phyloP scores from a whole-genome alignment of 2,329 filamentous ascomycete species.

The Coniochaeta sp. region DNA sequence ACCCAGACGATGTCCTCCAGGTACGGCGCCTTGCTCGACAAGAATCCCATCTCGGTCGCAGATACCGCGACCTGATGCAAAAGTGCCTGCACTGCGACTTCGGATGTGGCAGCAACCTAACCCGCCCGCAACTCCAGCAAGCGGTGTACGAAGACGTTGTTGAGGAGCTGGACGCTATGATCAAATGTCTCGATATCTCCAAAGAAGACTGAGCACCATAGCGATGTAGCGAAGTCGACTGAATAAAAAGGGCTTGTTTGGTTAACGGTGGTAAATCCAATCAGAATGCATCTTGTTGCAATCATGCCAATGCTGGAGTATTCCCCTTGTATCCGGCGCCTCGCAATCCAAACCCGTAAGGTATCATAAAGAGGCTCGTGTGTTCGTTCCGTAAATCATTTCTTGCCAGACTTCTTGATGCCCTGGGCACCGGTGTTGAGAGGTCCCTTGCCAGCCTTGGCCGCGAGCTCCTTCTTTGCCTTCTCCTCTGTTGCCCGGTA shows the following conservation, averaged over 20 bases:
- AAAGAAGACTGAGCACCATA: neutral
- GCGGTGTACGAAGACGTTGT: slow-evolving; percentile 1
- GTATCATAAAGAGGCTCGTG: neutral
- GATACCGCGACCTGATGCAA: neutral
- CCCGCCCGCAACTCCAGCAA: neutral
- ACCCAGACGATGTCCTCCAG: slow-evolving; percentile 13
- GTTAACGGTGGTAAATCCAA: neutral
- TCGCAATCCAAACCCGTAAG: neutral
- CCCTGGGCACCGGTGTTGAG: slow-evolving; percentile 77
- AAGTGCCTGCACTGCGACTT: slow-evolving; percentile 1
- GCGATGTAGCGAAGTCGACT: neutral
- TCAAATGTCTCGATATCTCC: neutral
- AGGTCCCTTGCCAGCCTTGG: slow-evolving; percentile 81
- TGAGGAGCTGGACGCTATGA: neutral
- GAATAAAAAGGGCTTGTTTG: neutral
- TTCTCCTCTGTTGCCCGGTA: slow-evolving; percentile 56
- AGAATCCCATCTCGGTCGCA: neutral
- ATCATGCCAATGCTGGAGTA: neutral
- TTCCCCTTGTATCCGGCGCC: slow-evolving; percentile 1
- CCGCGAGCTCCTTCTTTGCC: slow-evolving; percentile 76
- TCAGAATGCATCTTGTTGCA: neutral
- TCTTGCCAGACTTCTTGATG: slow-evolving; percentile 98
- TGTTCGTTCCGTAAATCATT: slow-evolving; percentile 44
- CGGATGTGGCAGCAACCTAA: neutral
- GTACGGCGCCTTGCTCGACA: slow-evolving; percentile 7